Evolutionary conservation across 2,329 filamentous ascomycete species (phyloP).

Genomic region (Botrytis fragariae): DNA sequence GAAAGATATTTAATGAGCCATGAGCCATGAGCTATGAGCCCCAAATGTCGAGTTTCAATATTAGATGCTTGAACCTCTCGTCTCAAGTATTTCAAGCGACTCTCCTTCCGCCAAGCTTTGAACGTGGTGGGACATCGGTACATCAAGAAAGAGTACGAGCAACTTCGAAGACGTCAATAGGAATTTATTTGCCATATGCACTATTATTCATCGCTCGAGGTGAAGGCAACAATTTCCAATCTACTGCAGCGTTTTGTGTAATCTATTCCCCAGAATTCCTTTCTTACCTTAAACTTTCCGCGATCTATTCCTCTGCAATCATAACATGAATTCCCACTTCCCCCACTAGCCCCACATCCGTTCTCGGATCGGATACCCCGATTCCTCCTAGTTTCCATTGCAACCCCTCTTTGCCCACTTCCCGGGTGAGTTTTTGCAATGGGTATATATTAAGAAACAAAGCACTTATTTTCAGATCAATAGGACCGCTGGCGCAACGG

Average conservation of each 20-base stretch:
- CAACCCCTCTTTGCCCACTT: neutral
- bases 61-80: neutral
- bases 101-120: neutral
- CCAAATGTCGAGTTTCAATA: neutral
- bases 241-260: neutral
- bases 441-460: fast-evolving
- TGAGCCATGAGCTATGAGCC: neutral
- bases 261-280: neutral
- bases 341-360: constrained; percentile 8
- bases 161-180: neutral
- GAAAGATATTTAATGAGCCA: constrained; percentile 28
- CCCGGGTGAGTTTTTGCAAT: fast-evolving
- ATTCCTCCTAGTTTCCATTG: neutral
- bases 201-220: neutral
- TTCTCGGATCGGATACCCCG: neutral
- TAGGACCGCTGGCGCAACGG: constrained; percentile 29
- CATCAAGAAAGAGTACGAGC: neutral
- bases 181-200: neutral
- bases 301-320: neutral
- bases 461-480: fast-evolving
- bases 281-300: neutral
- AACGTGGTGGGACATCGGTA: neutral
- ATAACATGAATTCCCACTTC: neutral
- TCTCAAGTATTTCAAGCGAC: neutral
- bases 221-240: neutral